A percentile compares a stretch with the other conserved stretches of the same genome.
phyloP scores from a whole-genome alignment of 2,329 filamentous ascomycete species.

The Fusarium sp. region DNA sequence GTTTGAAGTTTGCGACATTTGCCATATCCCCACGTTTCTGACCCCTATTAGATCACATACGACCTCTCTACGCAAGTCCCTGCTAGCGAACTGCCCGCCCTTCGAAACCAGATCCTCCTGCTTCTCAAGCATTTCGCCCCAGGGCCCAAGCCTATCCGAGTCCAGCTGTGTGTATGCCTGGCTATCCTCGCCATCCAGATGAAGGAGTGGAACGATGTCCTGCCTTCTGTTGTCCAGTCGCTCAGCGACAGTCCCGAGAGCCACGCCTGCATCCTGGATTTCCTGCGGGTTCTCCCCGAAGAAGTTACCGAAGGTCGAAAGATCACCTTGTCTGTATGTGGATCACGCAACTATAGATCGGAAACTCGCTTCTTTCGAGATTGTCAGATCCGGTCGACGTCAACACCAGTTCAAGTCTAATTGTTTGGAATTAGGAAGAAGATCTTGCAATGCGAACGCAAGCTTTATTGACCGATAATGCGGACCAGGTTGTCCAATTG shows the following conservation, averaged over 20 bases:
- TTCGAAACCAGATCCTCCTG: conserved; percentile 86
- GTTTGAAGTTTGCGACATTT: conserved; percentile 60
- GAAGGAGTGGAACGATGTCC: conserved; percentile 93
- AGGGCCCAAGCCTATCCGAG: conserved; percentile 86
- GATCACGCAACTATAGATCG: conserved; percentile 68
- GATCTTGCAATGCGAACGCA: conserved; percentile 87
- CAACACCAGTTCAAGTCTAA: conserved; percentile 57
- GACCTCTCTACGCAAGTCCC: conserved; percentile 90
- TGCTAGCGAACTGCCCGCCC: conserved; percentile 76
- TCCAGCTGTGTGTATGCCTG: conserved; percentile 94
- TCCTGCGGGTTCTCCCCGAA: conserved; percentile 95
- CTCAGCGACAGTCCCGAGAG: conserved; percentile 82
- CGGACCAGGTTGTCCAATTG: conserved; percentile 85
- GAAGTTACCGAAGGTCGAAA: conserved; percentile 99
- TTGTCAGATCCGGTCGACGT: conserved; percentile 54
- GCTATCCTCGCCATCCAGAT: conserved; percentile 97
- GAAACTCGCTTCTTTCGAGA: conserved; percentile 52
- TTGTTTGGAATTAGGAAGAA: conserved; percentile 82
- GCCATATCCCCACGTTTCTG: not conserved
- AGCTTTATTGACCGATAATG: conserved; percentile 92
- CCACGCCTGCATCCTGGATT: conserved; percentile 91
- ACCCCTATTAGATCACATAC: conserved; percentile 84
- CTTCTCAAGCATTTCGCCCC: conserved; percentile 85
- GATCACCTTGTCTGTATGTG: conserved; percentile 98
- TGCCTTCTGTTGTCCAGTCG: conserved; percentile 82